phyloP scores from a whole-genome alignment of 805 yeast species.

The Saturnispora sanitii region DNA sequence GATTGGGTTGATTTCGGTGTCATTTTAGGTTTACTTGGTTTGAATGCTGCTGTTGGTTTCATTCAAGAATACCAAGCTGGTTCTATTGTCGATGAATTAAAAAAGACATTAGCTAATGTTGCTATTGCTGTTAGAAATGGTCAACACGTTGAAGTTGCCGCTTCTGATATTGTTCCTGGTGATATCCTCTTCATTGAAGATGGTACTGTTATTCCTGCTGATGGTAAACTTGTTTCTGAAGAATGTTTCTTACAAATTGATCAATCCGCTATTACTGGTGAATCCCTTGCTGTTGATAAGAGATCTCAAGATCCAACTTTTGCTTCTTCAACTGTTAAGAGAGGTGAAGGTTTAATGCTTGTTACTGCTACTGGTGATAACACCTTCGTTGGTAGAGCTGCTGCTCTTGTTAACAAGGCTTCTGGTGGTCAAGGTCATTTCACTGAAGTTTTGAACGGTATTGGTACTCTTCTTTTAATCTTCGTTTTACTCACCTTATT shows the following conservation, averaged over 20 bases:
- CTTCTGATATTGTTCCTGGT: slow-evolving; percentile 88
- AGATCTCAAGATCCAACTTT: slow-evolving; percentile 76
- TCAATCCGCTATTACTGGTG: slow-evolving; percentile 97
- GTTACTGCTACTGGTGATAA: slow-evolving; percentile 93
- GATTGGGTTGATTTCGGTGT: slow-evolving; percentile 99
- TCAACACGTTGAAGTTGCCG: slow-evolving; percentile 58
- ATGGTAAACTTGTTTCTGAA: slow-evolving; percentile 78
- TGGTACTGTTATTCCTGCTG: slow-evolving; percentile 87
- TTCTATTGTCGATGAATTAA: slow-evolving; percentile 92
- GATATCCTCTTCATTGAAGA: slow-evolving; percentile 85
- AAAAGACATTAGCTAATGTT: slow-evolving; percentile 87
- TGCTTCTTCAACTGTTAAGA: slow-evolving; percentile 91
- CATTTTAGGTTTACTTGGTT: slow-evolving; percentile 73
- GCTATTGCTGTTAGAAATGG: slow-evolving; percentile 85
- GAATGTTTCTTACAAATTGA: slow-evolving; percentile 80
- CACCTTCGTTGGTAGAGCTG: slow-evolving; percentile 96
- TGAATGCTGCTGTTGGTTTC: slow-evolving; percentile 93
- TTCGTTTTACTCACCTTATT: slow-evolving; percentile 80
- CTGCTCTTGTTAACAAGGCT: slow-evolving; percentile 92
- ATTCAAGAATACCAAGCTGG: slow-evolving; percentile 97
- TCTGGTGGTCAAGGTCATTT: slow-evolving; percentile 90
- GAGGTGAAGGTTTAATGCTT: slow-evolving; percentile 91
- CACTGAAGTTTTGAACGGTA: slow-evolving; percentile 96
- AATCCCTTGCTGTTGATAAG: slow-evolving; percentile 92
- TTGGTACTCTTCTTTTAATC: slow-evolving; percentile 85